Percentiles rank a stretch among this genome's conserved stretches.
phyloP scores from a whole-genome alignment of 345 rosid genomes.

The Brassica rapa region DNA sequence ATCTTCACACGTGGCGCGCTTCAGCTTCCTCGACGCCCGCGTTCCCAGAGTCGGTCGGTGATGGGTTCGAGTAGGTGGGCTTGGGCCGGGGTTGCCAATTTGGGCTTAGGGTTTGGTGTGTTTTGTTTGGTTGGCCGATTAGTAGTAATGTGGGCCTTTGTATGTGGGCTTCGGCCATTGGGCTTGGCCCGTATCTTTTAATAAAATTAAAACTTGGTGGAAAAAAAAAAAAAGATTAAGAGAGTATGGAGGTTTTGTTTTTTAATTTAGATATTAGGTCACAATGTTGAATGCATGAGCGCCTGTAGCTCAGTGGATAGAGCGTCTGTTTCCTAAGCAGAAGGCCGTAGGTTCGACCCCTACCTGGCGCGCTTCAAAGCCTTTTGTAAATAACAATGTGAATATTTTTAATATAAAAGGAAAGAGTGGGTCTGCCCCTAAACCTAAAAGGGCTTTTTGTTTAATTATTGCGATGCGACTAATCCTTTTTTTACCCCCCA shows the following conservation, averaged over 20 bases:
- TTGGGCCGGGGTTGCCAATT: too few species aligned
- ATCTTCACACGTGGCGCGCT: too few species aligned
- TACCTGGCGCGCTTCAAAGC: conserved; percentile 21
- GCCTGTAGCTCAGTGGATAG: conserved; percentile 99
- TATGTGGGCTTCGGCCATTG: too few species aligned
- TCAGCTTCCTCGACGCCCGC: too few species aligned
- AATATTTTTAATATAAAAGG: background rate
- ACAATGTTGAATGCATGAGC: background rate
- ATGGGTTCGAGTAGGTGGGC: too few species aligned
- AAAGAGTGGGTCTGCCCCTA: conserved; percentile 4
- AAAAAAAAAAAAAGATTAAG: background rate
- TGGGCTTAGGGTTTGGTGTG: too few species aligned
- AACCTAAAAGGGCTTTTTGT: background rate
- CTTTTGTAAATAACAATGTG: background rate
- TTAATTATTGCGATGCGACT: conserved; percentile 15
- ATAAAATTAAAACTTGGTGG: too few species aligned
- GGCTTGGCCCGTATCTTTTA: too few species aligned
- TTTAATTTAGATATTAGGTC: rapidly evolving
- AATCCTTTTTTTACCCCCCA: background rate
- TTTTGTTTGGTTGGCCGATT: too few species aligned
- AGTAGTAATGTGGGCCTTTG: too few species aligned
- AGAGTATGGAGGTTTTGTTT: background rate
- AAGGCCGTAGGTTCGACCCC: conserved; percentile 43
- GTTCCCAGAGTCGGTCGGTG: too few species aligned
- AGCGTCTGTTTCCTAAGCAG: conserved; percentile 69